Conservation (phyloP, 306 rosid species). For the Medicago lupulina region DNA sequence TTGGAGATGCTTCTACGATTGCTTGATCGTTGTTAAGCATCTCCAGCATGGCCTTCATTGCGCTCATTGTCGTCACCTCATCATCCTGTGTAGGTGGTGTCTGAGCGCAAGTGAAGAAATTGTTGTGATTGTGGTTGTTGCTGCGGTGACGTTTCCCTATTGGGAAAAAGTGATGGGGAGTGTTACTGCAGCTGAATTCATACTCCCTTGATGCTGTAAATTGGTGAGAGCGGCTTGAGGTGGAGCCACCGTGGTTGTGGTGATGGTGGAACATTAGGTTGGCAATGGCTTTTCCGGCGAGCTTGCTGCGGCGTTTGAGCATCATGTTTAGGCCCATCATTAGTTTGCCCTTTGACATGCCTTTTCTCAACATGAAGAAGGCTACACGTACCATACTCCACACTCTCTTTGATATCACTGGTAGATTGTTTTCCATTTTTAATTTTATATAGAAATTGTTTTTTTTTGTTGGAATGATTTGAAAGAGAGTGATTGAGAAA, state of each 20-base stretch:
- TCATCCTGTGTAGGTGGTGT: constrained; percentile 61
- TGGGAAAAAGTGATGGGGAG: constrained; percentile 58
- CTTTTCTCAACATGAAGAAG: constrained; percentile 74
- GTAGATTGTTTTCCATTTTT: constrained; percentile 55
- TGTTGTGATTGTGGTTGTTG: constrained; percentile 1
- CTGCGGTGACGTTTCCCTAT: constrained; percentile 52
- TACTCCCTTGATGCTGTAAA: constrained; percentile 54
- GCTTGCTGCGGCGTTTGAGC: constrained; percentile 83
- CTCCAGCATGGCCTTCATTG: constrained; percentile 56
- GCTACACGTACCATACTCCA: constrained; percentile 71
- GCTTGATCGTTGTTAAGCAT: constrained; percentile 47
- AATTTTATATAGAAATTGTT: not conserved
- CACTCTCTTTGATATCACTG: constrained; percentile 58
- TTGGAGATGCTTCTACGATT: constrained; percentile 51
- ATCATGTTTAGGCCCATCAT: constrained; percentile 69
- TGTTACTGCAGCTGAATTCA: constrained; percentile 94
- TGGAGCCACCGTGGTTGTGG: constrained; percentile 31
- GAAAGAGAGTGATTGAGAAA: constrained; percentile 38
- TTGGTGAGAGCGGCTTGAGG: constrained; percentile 22
- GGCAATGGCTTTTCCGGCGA: constrained; percentile 80
- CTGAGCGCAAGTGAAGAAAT: constrained; percentile 63
- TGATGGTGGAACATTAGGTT: constrained; percentile 68
- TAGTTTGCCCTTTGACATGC: constrained; percentile 68
- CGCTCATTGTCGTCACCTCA: constrained; percentile 50
- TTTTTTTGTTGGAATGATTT: not conserved